Evolutionary conservation across 768 basidiomycete genomes (phyloP).

Genomic region (Paxillus involutus): DNA sequence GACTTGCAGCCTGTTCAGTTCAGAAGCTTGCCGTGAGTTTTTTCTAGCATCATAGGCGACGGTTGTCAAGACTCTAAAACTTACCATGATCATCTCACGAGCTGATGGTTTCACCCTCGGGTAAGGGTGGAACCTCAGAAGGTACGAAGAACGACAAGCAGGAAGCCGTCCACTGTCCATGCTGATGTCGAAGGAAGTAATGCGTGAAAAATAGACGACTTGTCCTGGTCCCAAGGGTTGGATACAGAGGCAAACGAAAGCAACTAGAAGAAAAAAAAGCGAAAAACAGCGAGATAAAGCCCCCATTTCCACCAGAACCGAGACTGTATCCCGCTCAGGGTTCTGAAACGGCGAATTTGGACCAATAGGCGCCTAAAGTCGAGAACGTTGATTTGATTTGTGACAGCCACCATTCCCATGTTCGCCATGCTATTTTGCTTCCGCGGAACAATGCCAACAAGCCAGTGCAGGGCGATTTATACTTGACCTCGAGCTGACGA

Average conservation of each 20-base stretch:
- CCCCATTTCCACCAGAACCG: neutral
- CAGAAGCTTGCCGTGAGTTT: constrained; percentile 1
- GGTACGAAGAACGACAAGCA: constrained; percentile 28
- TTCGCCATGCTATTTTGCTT: neutral
- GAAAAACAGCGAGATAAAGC: neutral
- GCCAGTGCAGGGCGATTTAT: neutral
- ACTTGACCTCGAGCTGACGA: neutral
- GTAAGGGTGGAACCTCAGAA: constrained; percentile 30
- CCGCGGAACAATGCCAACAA: neutral
- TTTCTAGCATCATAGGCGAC: constrained; percentile 7
- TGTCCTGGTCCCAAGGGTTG: neutral
- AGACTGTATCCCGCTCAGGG: constrained; percentile 2
- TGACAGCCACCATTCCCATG: neutral
- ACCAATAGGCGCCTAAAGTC: neutral
- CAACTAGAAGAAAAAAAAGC: neutral
- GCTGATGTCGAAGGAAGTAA: neutral
- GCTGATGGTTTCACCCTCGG: constrained; percentile 20
- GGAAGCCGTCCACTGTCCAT: constrained; percentile 22
- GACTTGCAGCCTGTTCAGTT: constrained; percentile 9
- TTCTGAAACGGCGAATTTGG: neutral
- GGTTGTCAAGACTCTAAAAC: neutral
- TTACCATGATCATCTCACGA: constrained; percentile 28
- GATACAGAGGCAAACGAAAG: neutral
- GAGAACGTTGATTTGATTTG: neutral
- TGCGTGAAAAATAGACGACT: neutral